Evolutionary conservation across 768 basidiomycete genomes (phyloP), one percentile per base, ranked within the genome.

Genomic region (Crassisporium funariophilum): DNA sequence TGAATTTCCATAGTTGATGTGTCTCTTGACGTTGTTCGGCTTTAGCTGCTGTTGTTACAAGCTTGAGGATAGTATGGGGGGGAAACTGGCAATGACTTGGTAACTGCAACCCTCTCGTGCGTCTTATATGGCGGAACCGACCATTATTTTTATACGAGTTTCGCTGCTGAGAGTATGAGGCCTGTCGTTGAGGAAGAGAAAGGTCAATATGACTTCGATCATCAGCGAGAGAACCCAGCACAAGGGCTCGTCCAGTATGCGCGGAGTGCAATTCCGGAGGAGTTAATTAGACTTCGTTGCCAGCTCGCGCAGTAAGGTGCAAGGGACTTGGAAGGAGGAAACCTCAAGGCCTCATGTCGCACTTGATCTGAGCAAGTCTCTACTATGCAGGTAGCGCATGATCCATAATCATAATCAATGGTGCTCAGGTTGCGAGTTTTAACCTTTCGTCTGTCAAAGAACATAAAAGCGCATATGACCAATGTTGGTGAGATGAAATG

Each of bases 211-310:
- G n/a, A n/a, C n/a, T 23, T 56, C 60, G 61, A 60, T 60, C 59
- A 60, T 62, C 60, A 63, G 50, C 60, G 53, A 44, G 17, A 54
- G 53, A 60, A 61, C 50, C 54, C 54, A 50, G 40, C 10, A 51
- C 35, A 46, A 41, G 50, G 55, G 47, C 57, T 52, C 49, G 42
- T 27, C 37, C 50, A 53, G 13, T 47, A 49, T 49, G 39, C 60
- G 51, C 55, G 55, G 54, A 57, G 52, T 56, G 37, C 15, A 39
- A 38, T 25, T 16, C 19, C 15, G 44, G 21, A 27, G 5, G 41
- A 49, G 29, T 49, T n/a, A n/a, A n/a, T n/a, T n/a, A n/a, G n/a
- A n/a, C n/a, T n/a, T n/a, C n/a, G n/a, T n/a, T n/a, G n/a, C 29
- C 27, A 47, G 47, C 36, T 36, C 46, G 46, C 36, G 40, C 37